phyloP scores from a whole-genome alignment of 257 asterid genomes.

The Voacanga thouarsii region DNA sequence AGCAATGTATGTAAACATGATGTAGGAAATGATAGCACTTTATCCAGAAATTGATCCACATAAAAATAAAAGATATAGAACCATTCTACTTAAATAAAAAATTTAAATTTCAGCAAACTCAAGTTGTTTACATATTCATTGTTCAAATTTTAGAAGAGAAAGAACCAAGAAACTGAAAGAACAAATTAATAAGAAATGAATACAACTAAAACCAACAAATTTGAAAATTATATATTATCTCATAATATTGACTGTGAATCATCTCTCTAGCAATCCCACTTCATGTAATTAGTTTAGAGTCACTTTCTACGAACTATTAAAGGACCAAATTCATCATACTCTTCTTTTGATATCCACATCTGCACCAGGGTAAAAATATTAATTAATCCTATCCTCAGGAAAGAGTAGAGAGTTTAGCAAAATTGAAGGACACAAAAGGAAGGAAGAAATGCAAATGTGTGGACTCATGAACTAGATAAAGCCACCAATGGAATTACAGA shows the following conservation, averaged over 20 bases:
- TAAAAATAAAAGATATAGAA: not conserved
- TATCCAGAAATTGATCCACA: not conserved
- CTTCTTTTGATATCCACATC: slow-evolving; percentile 52
- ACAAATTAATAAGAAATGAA: not conserved
- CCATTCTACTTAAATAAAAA: not conserved
- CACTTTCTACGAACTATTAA: slow-evolving; percentile 48
- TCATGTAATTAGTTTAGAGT: slow-evolving; percentile 16
- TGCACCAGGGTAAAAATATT: too few relatives aligned
- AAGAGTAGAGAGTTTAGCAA: too few relatives aligned
- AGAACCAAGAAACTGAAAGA: not conserved
- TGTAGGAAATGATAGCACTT: not conserved
- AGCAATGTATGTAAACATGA: too few relatives aligned
- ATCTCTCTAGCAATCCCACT: not conserved
- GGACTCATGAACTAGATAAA: slow-evolving; percentile 82
- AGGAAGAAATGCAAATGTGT: slow-evolving; percentile 86
- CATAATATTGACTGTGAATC: too few relatives aligned
- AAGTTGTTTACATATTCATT: slow-evolving; percentile 6
- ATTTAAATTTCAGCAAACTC: slow-evolving; percentile 5
- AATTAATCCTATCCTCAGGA: too few relatives aligned
- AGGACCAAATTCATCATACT: slow-evolving; percentile 49
- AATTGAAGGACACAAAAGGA: too few relatives aligned
- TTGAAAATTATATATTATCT: too few relatives aligned
- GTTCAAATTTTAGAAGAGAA: not conserved
- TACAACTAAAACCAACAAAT: not conserved
- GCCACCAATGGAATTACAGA: slow-evolving; percentile 79